Conservation (phyloP, 495 filamentous ascomycete species). For the Evernia prunastri region DNA sequence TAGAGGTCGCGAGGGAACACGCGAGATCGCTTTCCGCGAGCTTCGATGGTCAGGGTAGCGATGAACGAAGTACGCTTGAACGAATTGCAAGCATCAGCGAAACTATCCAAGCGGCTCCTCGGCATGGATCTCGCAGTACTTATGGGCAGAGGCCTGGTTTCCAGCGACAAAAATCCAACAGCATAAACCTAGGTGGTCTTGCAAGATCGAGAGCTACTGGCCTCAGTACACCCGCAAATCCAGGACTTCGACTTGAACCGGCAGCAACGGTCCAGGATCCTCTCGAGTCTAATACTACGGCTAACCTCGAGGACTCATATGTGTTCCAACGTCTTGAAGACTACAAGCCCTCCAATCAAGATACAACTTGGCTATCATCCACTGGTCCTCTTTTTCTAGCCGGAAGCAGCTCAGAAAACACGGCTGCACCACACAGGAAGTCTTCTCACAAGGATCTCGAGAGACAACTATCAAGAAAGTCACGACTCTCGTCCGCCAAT, state of each 20-base stretch:
- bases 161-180: constrained; percentile 1
- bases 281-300: background rate
- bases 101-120: background rate
- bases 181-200: constrained; percentile 2
- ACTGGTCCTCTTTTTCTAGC: background rate
- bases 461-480: background rate
- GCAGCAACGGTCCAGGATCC: background rate
- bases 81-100: background rate
- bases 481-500: background rate
- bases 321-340: constrained; percentile 9
- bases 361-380: background rate
- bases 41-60: background rate
- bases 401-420: background rate
- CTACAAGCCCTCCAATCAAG: background rate
- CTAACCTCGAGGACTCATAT: constrained; percentile 7
- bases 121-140: background rate
- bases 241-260: constrained; percentile 1
- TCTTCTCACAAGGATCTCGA: background rate
- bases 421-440: background rate
- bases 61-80: background rate
- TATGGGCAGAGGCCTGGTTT: background rate
- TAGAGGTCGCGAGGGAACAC: constrained; percentile 3
- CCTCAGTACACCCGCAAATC: background rate
- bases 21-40: constrained; percentile 6
- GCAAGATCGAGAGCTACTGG: background rate